phyloP scores from a whole-genome alignment of 139 green algal genomes.

The Helicosporidium sp. region DNA sequence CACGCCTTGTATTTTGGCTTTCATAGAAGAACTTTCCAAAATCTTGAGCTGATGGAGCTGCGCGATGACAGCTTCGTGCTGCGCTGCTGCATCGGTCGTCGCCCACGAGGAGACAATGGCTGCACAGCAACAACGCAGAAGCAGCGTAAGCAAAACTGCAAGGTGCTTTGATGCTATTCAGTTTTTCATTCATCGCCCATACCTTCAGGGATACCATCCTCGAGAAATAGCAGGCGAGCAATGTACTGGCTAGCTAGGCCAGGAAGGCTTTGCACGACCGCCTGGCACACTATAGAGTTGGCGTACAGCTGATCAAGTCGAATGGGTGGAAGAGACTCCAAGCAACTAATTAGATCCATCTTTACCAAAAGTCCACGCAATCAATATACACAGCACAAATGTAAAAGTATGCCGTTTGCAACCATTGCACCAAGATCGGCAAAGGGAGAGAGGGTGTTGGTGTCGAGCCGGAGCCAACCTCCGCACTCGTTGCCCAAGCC shows the following conservation, averaged over 20 bases:
- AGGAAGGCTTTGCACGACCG: conserved; percentile 48
- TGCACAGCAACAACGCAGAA: conserved; percentile 1
- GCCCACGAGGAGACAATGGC: conserved; percentile 14
- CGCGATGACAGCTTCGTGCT: conserved; percentile 10
- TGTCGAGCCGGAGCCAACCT: too few species aligned
- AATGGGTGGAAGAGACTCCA: conserved; percentile 17
- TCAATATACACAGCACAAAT: background rate
- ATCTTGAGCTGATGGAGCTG: background rate
- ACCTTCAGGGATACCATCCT: conserved; percentile 15
- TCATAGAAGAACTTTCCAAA: conserved; percentile 2
- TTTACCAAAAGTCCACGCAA: background rate
- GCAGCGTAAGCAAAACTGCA: too few species aligned
- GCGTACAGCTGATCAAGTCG: conserved; percentile 31
- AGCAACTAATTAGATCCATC: conserved; percentile 32
- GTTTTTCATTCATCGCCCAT: too few species aligned
- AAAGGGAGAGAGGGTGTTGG: too few species aligned
- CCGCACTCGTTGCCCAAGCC: background rate
- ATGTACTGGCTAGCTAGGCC: conserved; percentile 46
- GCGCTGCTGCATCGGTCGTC: conserved; percentile 3
- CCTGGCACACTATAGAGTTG: conserved; percentile 41
- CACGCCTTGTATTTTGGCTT: too few species aligned
- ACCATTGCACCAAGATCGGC: too few species aligned
- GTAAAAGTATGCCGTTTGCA: background rate
- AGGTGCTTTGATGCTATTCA: background rate
- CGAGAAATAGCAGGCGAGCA: conserved; percentile 36